phyloP scores from a whole-genome alignment of 2,329 filamentous ascomycete species.

The Trichoderma koningii region DNA sequence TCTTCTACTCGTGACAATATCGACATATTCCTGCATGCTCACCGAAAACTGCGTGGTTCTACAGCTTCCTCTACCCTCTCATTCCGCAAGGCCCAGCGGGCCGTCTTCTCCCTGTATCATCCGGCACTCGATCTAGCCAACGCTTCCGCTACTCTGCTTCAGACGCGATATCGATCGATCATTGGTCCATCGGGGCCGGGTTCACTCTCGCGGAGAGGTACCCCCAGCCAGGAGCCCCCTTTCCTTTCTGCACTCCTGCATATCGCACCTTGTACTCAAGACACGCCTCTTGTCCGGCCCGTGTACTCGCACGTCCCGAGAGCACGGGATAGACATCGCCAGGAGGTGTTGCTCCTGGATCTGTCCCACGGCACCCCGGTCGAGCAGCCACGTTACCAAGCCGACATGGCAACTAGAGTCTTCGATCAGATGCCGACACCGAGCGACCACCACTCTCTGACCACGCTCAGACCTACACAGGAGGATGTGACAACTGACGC shows the following conservation, averaged over 20 bases:
- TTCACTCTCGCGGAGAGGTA: background rate
- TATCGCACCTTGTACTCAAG: background rate
- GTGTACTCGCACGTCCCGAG: background rate
- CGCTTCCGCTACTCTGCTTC: background rate
- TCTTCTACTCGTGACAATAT: background rate
- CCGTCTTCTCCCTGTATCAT: conserved; percentile 6
- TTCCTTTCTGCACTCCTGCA: conserved; percentile 4
- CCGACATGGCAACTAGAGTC: conserved; percentile 33
- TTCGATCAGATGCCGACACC: conserved; percentile 42
- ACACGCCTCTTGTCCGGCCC: conserved; percentile 14
- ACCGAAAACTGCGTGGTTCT: background rate
- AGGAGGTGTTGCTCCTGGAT: conserved; percentile 32
- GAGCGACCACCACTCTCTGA: conserved; percentile 37
- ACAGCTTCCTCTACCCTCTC: conserved; percentile 14
- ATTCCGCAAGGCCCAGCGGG: conserved; percentile 7
- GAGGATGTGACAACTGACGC: conserved; percentile 13
- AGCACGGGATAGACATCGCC: background rate
- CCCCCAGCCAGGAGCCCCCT: background rate
- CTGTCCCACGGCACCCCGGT: conserved; percentile 33
- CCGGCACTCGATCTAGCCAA: background rate
- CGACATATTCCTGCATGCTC: background rate
- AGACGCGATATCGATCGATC: background rate
- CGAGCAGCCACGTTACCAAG: conserved; percentile 29
- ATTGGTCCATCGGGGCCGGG: background rate
- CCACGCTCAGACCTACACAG: conserved; percentile 29